Base-by-base conservation (phyloP, 352 stramenopile species). In the Globisporangium canariense region DNA sequence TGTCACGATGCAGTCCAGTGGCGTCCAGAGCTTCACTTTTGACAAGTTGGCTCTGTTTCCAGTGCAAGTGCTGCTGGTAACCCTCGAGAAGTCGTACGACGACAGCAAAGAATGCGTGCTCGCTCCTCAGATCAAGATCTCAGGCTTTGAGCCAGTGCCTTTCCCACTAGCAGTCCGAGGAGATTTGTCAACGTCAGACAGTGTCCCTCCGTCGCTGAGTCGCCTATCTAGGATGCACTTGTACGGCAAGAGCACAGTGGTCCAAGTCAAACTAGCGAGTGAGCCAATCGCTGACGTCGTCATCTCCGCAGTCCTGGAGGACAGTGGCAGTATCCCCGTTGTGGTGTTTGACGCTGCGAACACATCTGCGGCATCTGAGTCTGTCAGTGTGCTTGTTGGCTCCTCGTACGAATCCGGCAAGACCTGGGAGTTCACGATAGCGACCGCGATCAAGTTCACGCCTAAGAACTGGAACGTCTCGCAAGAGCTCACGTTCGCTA, bases 81-180 rank as follows among this genome's bases (percentile, higher is more conserved):
- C 68, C 5, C 74, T 92, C 20, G 79, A 92, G 58, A 59, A 69
- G 59, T 88, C 81, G 1, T 92, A 89, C 43, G 83, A 92, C 61
- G 66, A 74, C 0, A 60, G 11, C 11, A 70, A 59, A 4, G 52
- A 75, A 8, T 92, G 83, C 46, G 34, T 86, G 14, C 57, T 77
- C 2, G 75, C 72, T 2, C 81, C 81, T 0, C 52, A 65, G 18
- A 53, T 88, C 5, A 46, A 5, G 2, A 65, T 90, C 32, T 66
- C 51, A 38, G 78, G 69, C 1, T 81, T 73, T 41, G 74, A 76
- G 40, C 45, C 74, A 0, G 47, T 87, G 14, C 72, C 68, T 8
- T 90, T 90, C 52, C 78, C 81, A 32, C 60, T 90, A 16, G 13
- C 66, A 30, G 57, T 79, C 9, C 70, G 81, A 58, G 81, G 81